Percentiles rank a stretch among this genome's conserved stretches.
Evolutionary conservation across 495 filamentous ascomycete genomes (phyloP).

Genomic region (Usnea hakonensis): DNA sequence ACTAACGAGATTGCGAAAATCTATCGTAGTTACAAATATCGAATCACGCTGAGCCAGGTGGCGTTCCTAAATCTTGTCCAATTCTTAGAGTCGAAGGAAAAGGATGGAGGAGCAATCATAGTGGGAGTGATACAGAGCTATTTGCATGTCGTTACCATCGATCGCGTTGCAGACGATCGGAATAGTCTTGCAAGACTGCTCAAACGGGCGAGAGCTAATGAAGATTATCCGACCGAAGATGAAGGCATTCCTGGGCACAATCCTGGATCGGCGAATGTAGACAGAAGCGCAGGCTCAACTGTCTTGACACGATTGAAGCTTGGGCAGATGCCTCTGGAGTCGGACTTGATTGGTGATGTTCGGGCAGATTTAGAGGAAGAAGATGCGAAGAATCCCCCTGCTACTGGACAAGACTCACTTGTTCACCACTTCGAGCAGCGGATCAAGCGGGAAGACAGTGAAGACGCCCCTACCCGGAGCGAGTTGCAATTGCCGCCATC

Average conservation of each 20-base stretch:
- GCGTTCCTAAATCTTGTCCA: slow-evolving; percentile 73
- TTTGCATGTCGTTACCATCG: slow-evolving; percentile 63
- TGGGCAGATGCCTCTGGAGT: slow-evolving; percentile 72
- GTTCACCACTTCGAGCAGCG: slow-evolving; percentile 69
- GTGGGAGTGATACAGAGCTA: slow-evolving; percentile 64
- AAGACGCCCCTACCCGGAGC: slow-evolving; percentile 67
- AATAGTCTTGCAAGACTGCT: slow-evolving; percentile 76
- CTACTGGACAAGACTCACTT: slow-evolving; percentile 54
- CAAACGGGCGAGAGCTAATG: slow-evolving; percentile 51
- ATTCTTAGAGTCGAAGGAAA: slow-evolving; percentile 76
- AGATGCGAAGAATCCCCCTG: slow-evolving; percentile 62
- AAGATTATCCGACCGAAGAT: slow-evolving; percentile 66
- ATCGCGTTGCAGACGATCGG: slow-evolving; percentile 66
- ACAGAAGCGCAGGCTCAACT: slow-evolving; percentile 51
- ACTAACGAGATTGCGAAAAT: slow-evolving; percentile 64
- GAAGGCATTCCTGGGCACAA: slow-evolving; percentile 92
- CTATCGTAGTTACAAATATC: slow-evolving; percentile 77
- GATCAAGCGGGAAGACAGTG: slow-evolving; percentile 85
- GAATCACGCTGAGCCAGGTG: slow-evolving; percentile 73
- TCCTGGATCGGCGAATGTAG: slow-evolving; percentile 72
- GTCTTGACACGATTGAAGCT: slow-evolving; percentile 57
- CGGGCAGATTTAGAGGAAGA: slow-evolving; percentile 74
- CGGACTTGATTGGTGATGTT: slow-evolving; percentile 69
- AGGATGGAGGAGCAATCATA: slow-evolving; percentile 69
- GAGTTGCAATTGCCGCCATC: slow-evolving; percentile 82